Evolutionary conservation across 768 basidiomycete genomes (phyloP).

Genomic region (Termitomyces sp.): DNA sequence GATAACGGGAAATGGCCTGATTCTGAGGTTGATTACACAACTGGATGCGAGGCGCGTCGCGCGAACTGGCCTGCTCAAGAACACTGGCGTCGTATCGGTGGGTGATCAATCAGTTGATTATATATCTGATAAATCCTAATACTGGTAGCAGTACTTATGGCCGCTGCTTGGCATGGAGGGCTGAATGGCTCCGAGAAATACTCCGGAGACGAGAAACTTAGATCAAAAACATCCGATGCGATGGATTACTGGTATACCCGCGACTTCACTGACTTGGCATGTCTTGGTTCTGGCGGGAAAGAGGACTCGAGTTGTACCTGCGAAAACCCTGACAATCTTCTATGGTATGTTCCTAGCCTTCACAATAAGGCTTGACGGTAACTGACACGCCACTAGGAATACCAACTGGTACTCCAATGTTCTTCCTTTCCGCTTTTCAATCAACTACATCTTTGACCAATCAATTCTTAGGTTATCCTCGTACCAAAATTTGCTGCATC

Average conservation of each 20-base stretch:
- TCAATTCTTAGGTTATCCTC: slow-evolving; percentile 34
- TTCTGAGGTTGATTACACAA: slow-evolving; percentile 38
- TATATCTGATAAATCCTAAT: background rate
- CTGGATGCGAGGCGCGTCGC: slow-evolving; percentile 43
- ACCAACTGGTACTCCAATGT: slow-evolving; percentile 51
- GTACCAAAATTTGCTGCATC: slow-evolving; percentile 45
- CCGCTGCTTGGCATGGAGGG: slow-evolving; percentile 48
- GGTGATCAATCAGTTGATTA: slow-evolving; percentile 5
- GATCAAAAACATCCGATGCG: slow-evolving; percentile 28
- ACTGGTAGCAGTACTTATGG: slow-evolving; percentile 33
- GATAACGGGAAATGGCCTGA: slow-evolving; percentile 38
- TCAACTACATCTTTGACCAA: background rate
- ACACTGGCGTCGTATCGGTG: slow-evolving; percentile 45
- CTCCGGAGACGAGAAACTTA: slow-evolving; percentile 25
- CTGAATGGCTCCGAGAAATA: slow-evolving; percentile 30
- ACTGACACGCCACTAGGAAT: slow-evolving; percentile 27
- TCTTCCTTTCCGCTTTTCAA: background rate
- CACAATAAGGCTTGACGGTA: background rate
- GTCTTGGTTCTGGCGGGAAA: slow-evolving; percentile 39
- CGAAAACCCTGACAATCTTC: slow-evolving; percentile 29
- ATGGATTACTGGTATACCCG: slow-evolving; percentile 49
- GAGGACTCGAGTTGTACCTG: slow-evolving; percentile 37
- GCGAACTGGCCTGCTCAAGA: slow-evolving; percentile 55
- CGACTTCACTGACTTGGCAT: slow-evolving; percentile 41
- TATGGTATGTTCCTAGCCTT: slow-evolving; percentile 20